A percentile compares a stretch with the other conserved stretches of the same genome.
phyloP scores from a whole-genome alignment of 441 rosid genomes.

The Dalechampia spathulata region DNA sequence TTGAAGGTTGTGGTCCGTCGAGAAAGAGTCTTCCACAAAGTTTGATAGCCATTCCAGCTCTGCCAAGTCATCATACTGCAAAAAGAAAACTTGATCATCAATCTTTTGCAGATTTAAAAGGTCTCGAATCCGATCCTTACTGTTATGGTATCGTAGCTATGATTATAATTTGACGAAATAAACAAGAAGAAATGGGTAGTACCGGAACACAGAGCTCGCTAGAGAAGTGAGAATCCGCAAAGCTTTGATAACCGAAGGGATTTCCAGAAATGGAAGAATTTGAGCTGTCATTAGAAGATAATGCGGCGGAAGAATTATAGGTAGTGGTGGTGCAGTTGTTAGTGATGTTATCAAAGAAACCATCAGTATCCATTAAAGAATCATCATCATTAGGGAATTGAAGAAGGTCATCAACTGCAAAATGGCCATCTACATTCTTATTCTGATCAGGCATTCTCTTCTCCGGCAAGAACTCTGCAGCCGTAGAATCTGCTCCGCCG shows the following conservation, averaged over 20 bases:
- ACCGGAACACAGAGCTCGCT: conserved; percentile 67
- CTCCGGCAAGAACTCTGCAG: conserved; percentile 28
- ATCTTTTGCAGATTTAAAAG: too few species aligned
- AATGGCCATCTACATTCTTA: conserved; percentile 31
- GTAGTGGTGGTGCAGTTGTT: conserved; percentile 26
- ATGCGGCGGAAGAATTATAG: conserved; percentile 30
- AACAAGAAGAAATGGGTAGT: neutral
- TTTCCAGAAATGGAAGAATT: conserved; percentile 36
- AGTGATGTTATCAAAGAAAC: conserved; percentile 31
- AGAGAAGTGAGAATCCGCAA: conserved; percentile 44
- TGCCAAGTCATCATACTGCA: conserved; percentile 60
- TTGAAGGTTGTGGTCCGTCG: conserved; percentile 39
- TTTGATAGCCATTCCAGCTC: conserved; percentile 79
- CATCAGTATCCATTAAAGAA: conserved; percentile 26
- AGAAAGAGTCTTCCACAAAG: conserved; percentile 68
- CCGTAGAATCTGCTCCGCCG: conserved; percentile 1
- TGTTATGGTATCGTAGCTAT: too few species aligned
- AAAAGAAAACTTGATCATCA: neutral
- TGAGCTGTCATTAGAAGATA: conserved; percentile 30
- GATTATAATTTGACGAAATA: too few species aligned
- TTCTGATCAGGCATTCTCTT: conserved; percentile 29
- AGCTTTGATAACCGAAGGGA: conserved; percentile 20
- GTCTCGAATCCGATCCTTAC: too few species aligned
- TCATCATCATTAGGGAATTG: conserved; percentile 58
- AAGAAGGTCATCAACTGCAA: conserved; percentile 58